Evolutionary conservation across 305 asterid species (phyloP).

Genomic region (Lippia alba): DNA sequence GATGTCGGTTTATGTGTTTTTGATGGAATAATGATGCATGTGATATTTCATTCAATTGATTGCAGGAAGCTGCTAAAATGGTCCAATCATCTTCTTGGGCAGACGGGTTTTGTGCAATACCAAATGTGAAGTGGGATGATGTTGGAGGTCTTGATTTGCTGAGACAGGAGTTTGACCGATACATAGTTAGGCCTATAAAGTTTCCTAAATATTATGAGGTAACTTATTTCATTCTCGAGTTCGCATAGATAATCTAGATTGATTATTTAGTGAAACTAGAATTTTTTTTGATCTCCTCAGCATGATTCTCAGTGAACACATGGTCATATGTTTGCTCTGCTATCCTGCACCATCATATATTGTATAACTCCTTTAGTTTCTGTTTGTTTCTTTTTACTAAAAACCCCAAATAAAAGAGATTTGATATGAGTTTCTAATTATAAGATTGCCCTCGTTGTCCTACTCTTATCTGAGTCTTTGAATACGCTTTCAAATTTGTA

Average conservation of each 20-base stretch:
- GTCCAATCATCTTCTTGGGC: constrained; percentile 87
- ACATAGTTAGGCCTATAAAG: constrained; percentile 69
- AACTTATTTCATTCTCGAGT: constrained; percentile 28
- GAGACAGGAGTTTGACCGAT: constrained; percentile 64
- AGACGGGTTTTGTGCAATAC: constrained; percentile 89
- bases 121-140: constrained; percentile 89
- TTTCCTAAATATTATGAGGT: constrained; percentile 78
- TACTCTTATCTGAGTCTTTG: constrained; percentile 2
- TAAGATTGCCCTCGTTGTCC: background rate
- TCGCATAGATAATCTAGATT: background rate
- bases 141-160: constrained; percentile 83
- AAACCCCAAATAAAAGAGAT: background rate
- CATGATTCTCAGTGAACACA: background rate
- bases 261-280: constrained; percentile 16
- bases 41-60: constrained; percentile 32
- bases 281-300: constrained; percentile 16
- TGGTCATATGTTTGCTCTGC: constrained; percentile 4
- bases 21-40: background rate
- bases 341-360: constrained; percentile 1
- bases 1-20: too few species aligned
- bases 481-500: constrained; percentile 38
- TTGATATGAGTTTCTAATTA: too few species aligned
- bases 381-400: background rate
- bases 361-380: background rate
- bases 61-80: constrained; percentile 79